These are phyloP conservation scores for Akebia trifoliata DNA, from an alignment of 164 flowering plant genomes.

Conservation along the genomic window DNA sequence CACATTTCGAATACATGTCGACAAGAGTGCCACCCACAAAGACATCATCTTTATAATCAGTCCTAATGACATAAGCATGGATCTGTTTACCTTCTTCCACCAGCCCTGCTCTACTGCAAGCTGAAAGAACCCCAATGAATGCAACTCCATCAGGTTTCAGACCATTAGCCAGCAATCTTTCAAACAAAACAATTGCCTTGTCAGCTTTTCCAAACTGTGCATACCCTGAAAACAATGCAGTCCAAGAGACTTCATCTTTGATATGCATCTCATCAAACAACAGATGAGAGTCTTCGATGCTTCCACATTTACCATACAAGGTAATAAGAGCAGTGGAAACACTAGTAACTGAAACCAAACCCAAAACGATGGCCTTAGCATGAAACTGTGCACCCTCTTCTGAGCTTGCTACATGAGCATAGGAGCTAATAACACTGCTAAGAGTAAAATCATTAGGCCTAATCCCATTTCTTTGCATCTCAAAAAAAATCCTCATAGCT, in stretches of 20 bases:
- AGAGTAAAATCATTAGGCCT: conserved; percentile 71
- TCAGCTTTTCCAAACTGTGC: conserved; percentile 82
- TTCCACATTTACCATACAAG: conserved; percentile 81
- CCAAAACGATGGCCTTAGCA: conserved; percentile 51
- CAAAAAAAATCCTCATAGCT: conserved; percentile 50
- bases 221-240: conserved; percentile 73
- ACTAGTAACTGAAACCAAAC: conserved; percentile 47
- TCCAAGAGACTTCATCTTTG: conserved; percentile 86
- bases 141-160: conserved; percentile 81
- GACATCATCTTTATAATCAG: conserved; percentile 40
- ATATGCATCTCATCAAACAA: conserved; percentile 60
- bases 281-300: conserved; percentile 42
- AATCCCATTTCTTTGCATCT: conserved; percentile 64
- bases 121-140: conserved; percentile 77
- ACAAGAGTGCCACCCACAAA: conserved; percentile 83
- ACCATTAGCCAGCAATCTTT: conserved; percentile 55
- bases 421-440: conserved; percentile 83
- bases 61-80: conserved; percentile 56
- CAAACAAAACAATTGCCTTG: conserved; percentile 61
- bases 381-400: conserved; percentile 89
- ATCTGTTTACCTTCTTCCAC: conserved; percentile 77
- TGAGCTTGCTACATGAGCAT: conserved; percentile 76
- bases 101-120: conserved; percentile 87
- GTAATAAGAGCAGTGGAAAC: conserved; percentile 81
- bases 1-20: conserved; percentile 83